A percentile compares a stretch with the other conserved stretches of the same genome.
phyloP scores from a whole-genome alignment of 495 filamentous ascomycete genomes.

The Xylaria nigripes region DNA sequence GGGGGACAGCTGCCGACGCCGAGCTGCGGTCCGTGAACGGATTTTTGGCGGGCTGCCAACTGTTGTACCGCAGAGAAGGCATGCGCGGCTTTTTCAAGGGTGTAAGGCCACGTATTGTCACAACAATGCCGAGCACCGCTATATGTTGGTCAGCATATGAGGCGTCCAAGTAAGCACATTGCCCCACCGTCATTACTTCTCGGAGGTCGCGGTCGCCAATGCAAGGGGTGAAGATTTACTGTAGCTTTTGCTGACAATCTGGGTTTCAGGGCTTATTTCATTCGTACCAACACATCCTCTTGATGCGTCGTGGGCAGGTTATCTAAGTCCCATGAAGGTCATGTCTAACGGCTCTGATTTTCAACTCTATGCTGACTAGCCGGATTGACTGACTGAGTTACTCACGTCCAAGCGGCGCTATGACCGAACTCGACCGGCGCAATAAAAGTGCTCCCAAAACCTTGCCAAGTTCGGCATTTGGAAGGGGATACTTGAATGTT shows the following conservation, averaged over 20 bases:
- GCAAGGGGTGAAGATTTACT: not conserved
- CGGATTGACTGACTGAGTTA: constrained; percentile 2
- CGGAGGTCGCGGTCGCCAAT: not conserved
- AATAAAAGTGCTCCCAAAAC: not conserved
- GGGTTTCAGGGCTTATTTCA: constrained; percentile 47
- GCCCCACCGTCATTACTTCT: not conserved
- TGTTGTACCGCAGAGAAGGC: constrained; percentile 80
- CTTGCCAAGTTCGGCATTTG: not conserved
- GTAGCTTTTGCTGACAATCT: constrained; percentile 10
- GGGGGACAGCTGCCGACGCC: constrained; percentile 68
- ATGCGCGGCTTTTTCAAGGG: constrained; percentile 85
- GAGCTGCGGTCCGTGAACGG: constrained; percentile 82
- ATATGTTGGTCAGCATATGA: constrained; percentile 87
- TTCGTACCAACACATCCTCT: constrained; percentile 37
- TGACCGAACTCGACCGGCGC: not conserved
- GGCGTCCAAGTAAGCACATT: constrained; percentile 45
- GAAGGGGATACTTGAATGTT: not conserved
- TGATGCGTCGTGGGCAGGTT: not conserved
- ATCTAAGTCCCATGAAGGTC: not conserved
- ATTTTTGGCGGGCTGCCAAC: constrained; percentile 67
- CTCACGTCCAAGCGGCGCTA: not conserved
- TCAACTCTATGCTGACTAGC: not conserved
- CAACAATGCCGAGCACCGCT: constrained; percentile 95
- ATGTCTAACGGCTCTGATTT: not conserved
- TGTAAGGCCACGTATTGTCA: constrained; percentile 81